Conservation (phyloP, 2,329 filamentous ascomycete species). For the Blastomyces gilchristii region DNA sequence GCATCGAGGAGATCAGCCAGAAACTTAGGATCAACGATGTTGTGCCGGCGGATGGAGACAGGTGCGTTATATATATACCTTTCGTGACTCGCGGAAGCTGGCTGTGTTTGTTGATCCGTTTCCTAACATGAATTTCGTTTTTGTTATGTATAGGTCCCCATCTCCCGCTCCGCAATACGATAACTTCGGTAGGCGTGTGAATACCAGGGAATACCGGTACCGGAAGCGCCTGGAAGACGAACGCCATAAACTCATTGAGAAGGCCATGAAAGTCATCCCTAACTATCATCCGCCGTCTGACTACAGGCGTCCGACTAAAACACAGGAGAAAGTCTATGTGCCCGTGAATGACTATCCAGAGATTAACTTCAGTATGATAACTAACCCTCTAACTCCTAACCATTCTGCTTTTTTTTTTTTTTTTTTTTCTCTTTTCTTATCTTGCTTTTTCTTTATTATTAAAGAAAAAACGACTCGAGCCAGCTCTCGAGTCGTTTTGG, state of each 20-base stretch:
- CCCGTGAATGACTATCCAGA: constrained; percentile 99
- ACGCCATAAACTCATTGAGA: constrained; percentile 96
- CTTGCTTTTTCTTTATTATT: no score
- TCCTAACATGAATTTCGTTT: no score
- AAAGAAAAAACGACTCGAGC: constrained; percentile 11
- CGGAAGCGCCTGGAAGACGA: constrained; percentile 97
- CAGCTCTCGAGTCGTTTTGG: constrained; percentile 23
- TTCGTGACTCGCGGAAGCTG: no score
- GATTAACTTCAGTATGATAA: constrained; percentile 99
- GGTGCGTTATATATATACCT: constrained; percentile 47
- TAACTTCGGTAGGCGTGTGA: constrained; percentile 98
- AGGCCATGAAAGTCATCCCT: constrained; percentile 98
- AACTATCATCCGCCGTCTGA: constrained; percentile 98
- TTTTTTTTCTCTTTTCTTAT: constrained; percentile 8
- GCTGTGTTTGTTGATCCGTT: no score
- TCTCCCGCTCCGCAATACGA: constrained; percentile 96
- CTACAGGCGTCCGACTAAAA: constrained; percentile 98
- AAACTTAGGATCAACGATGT: constrained; percentile 99
- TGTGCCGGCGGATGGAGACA: constrained; percentile 88
- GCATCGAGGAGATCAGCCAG: constrained; percentile 98
- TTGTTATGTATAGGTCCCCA: constrained; percentile 57
- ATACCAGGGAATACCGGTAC: constrained; percentile 97
- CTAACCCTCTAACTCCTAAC: constrained; percentile 93
- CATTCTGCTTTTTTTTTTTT: constrained; percentile 24
- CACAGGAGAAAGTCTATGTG: constrained; percentile 99